phyloP scores from a whole-genome alignment of 345 rosid species.

The Sisymbrium altissimum region DNA sequence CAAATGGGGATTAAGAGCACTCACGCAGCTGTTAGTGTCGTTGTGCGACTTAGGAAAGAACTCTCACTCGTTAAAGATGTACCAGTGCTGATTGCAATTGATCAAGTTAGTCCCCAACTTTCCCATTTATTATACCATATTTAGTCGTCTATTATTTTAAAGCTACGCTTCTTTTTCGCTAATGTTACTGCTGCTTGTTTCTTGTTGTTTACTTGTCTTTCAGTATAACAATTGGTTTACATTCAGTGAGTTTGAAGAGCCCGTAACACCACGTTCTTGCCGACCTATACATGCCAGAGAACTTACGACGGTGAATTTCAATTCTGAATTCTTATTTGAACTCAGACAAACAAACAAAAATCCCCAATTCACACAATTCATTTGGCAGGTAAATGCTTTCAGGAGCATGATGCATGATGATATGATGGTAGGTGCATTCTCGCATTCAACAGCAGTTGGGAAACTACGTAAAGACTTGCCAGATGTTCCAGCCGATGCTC shows the following conservation, averaged over 20 bases:
- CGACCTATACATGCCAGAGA: slow-evolving; percentile 83
- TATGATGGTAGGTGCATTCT: slow-evolving; percentile 97
- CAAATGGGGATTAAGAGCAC: slow-evolving; percentile 73
- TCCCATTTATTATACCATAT: background rate
- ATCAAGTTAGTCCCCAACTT: slow-evolving; percentile 62
- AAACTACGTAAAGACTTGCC: slow-evolving; percentile 86
- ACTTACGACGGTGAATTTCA: slow-evolving; percentile 69
- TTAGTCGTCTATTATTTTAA: background rate
- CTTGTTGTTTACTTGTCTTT: slow-evolving; percentile 24
- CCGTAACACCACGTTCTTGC: slow-evolving; percentile 65
- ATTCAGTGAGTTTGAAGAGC: slow-evolving; percentile 91
- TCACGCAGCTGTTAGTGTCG: slow-evolving; percentile 83
- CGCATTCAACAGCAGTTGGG: slow-evolving; percentile 94
- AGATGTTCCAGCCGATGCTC: slow-evolving; percentile 84
- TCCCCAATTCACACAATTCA: background rate
- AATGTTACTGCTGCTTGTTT: slow-evolving; percentile 17
- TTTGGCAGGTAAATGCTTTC: slow-evolving; percentile 83
- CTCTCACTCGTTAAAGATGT: slow-evolving; percentile 82
- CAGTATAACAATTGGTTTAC: slow-evolving; percentile 98
- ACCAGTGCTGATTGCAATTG: slow-evolving; percentile 88
- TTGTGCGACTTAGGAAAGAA: slow-evolving; percentile 82
- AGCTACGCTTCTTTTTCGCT: background rate
- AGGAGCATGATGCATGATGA: slow-evolving; percentile 88
- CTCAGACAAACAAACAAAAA: background rate
- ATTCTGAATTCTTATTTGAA: background rate